phyloP scores from a whole-genome alignment of 1,139 yeast genomes.

The Saccharomyces hybrid region DNA sequence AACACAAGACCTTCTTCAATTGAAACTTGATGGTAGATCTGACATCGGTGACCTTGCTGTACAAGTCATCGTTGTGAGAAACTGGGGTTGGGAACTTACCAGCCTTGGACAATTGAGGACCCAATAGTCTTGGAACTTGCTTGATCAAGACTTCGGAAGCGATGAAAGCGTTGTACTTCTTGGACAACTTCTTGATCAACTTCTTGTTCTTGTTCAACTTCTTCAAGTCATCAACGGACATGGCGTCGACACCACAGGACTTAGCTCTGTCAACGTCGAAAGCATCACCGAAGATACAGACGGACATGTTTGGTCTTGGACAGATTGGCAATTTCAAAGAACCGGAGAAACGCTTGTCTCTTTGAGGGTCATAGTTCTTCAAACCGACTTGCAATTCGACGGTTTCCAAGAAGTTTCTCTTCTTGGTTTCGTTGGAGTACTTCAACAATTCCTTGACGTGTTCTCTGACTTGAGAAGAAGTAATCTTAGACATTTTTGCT shows the following conservation, averaged over 20 bases:
- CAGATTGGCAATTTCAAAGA: conserved; percentile 96
- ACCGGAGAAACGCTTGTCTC: conserved; percentile 99
- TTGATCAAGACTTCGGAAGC: conserved; percentile 99
- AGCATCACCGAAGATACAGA: conserved; percentile 99
- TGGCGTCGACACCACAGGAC: conserved; percentile 98
- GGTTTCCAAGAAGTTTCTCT: conserved; percentile 99
- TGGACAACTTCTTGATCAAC: conserved; percentile 98
- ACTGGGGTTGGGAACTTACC: conserved; percentile 99
- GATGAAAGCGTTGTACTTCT: conserved; percentile 99
- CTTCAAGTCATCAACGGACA: conserved; percentile 99
- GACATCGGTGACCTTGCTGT: conserved; percentile 92
- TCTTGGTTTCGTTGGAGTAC: conserved; percentile 90
- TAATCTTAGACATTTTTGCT: conserved; percentile 78
- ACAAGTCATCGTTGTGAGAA: conserved; percentile 97
- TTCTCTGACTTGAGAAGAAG: conserved; percentile 91
- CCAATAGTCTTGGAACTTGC: conserved; percentile 99
- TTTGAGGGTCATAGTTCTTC: conserved; percentile 99
- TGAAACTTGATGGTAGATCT: conserved; percentile 99
- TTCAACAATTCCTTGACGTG: conserved; percentile 89
- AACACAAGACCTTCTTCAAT: conserved; percentile 91
- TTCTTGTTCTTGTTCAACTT: conserved; percentile 99
- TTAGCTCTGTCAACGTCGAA: conserved; percentile 99
- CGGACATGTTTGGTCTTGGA: conserved; percentile 99
- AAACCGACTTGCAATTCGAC: conserved; percentile 99
- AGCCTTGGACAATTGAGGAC: conserved; percentile 99